These are phyloP conservation scores for Arachis monticola DNA, from an alignment of 331 rosid genomes.

Conservation along the genomic window DNA sequence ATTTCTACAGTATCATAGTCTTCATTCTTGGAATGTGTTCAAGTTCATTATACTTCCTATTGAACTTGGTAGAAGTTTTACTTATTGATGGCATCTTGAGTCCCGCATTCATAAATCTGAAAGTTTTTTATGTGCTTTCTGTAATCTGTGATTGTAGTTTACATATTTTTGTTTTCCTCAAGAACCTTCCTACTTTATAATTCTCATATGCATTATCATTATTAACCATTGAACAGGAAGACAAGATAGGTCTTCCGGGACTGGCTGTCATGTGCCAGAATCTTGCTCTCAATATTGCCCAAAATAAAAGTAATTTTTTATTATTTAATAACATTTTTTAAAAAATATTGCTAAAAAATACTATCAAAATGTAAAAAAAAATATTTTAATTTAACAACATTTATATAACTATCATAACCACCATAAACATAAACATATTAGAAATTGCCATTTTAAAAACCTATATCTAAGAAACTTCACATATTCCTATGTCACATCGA, in stretches of 20 bases:
- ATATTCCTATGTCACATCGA: too few relatives aligned
- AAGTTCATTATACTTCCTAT: background rate
- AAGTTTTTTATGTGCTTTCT: background rate
- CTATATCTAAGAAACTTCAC: too few relatives aligned
- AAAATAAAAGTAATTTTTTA: too few relatives aligned
- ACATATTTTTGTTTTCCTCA: constrained; percentile 1
- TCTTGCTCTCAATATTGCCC: constrained; percentile 85
- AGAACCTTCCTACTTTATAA: background rate
- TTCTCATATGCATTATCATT: constrained; percentile 31
- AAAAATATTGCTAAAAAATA: too few relatives aligned
- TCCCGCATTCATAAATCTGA: background rate
- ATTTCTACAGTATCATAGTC: background rate
- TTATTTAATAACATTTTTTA: too few relatives aligned
- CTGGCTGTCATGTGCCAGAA: constrained; percentile 97
- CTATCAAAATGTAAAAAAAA: too few relatives aligned
- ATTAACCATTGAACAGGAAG: constrained; percentile 50
- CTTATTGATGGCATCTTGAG: background rate
- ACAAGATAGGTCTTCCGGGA: constrained; percentile 90
- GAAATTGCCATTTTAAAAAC: too few relatives aligned
- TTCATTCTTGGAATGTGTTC: constrained; percentile 31
- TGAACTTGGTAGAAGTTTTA: constrained; percentile 6
- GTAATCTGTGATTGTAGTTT: constrained; percentile 9
- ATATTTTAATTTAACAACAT: too few relatives aligned
- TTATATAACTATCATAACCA: too few relatives aligned
- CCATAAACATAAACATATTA: too few relatives aligned